Conservation (phyloP, 1,284 basidiomycete species). For the Leccinum pachyderme region DNA sequence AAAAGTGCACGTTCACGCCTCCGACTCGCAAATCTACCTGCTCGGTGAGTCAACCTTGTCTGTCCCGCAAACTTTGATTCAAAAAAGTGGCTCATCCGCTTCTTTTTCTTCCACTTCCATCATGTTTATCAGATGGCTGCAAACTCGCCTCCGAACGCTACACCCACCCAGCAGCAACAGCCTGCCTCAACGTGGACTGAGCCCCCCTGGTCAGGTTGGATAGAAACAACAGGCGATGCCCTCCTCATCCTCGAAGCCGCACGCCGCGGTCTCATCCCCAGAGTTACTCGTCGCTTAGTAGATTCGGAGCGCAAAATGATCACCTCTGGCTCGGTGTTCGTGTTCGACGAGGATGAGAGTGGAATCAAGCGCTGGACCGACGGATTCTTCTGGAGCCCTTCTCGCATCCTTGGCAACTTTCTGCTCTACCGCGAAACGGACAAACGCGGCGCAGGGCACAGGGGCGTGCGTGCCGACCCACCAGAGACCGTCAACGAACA, state of each 20-base stretch:
- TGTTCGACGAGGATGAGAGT: slow-evolving; percentile 96
- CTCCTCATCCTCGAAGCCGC: slow-evolving; percentile 95
- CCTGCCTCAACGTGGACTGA: slow-evolving; percentile 61
- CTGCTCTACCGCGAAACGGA: slow-evolving; percentile 92
- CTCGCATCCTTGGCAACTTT: slow-evolving; percentile 91
- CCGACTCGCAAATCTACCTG: slow-evolving; percentile 51
- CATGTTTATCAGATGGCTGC: slow-evolving; percentile 38
- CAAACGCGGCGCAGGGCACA: slow-evolving; percentile 66
- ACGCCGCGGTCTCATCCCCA: slow-evolving; percentile 83
- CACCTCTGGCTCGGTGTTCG: slow-evolving; percentile 91
- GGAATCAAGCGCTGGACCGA: slow-evolving; percentile 99
- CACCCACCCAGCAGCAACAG: slow-evolving; percentile 19
- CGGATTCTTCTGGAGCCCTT: slow-evolving; percentile 90
- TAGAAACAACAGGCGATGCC: slow-evolving; percentile 94
- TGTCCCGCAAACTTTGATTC: slow-evolving; percentile 54
- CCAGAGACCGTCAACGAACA: slow-evolving; percentile 34
- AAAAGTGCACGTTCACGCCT: slow-evolving; percentile 41
- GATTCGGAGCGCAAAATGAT: slow-evolving; percentile 94
- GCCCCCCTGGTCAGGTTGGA: slow-evolving; percentile 89
- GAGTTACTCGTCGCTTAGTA: slow-evolving; percentile 91
- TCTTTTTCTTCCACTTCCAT: slow-evolving; percentile 22
- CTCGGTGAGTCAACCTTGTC: slow-evolving; percentile 61
- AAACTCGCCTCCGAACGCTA: slow-evolving; percentile 27
- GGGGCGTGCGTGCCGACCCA: slow-evolving; percentile 46
- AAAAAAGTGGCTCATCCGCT: slow-evolving; percentile 37